Conservation (phyloP, 164 flowering plant species). For the Aristolochia fimbriata region DNA sequence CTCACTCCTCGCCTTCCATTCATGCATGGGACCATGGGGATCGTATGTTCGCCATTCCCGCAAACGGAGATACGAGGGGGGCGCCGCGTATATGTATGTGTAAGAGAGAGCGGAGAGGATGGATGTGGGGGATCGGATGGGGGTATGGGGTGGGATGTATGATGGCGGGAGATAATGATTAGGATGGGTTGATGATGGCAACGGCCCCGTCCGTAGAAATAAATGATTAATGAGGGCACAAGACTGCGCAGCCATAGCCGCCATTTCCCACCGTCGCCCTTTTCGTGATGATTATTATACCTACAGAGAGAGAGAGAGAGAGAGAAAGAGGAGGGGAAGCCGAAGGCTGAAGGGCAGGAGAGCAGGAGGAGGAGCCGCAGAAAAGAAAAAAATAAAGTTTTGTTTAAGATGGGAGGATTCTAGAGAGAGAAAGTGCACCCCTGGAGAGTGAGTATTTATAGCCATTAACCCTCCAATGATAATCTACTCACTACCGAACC, state of each 20-base stretch:
- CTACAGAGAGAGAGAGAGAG: neutral
- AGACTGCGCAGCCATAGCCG: slow-evolving; percentile 72
- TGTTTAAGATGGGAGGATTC: neutral
- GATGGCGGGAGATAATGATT: slow-evolving; percentile 19
- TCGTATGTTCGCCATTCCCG: no score
- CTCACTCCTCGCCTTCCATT: no score
- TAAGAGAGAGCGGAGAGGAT: neutral
- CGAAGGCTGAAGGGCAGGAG: neutral
- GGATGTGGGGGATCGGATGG: neutral
- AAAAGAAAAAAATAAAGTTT: neutral
- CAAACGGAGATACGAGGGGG: no score
- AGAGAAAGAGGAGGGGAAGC: neutral
- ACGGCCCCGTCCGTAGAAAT: slow-evolving; percentile 11
- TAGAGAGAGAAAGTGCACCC: neutral
- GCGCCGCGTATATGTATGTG: no score
- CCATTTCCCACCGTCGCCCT: slow-evolving; percentile 30
- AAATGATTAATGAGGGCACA: slow-evolving; percentile 14
- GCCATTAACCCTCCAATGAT: no score
- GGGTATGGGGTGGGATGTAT: no score
- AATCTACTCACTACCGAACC: no score
- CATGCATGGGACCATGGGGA: neutral
- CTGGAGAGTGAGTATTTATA: no score
- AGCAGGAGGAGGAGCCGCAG: neutral
- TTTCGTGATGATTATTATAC: slow-evolving; percentile 2
- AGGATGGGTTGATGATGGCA: slow-evolving; percentile 28